Conservation (phyloP, 2,329 filamentous ascomycete species). For the Cercospora citrullina region DNA sequence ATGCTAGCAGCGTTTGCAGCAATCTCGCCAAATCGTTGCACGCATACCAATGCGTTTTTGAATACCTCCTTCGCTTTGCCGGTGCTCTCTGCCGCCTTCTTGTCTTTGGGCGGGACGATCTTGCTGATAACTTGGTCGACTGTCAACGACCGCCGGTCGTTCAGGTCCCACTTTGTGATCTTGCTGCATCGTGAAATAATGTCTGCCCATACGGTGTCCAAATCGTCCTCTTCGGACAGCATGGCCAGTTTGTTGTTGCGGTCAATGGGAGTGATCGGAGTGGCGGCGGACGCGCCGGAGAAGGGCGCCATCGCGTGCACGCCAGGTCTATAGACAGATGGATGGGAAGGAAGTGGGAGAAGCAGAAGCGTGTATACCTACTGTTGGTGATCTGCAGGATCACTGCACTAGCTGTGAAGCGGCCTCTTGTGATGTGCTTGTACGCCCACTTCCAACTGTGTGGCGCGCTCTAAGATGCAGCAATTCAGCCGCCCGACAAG, state of each 20-base stretch:
- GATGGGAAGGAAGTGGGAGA: background rate
- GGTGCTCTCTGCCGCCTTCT: background rate
- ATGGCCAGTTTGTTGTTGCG: background rate
- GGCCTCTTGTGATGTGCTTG: background rate
- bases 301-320: background rate
- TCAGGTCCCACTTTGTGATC: constrained; percentile 9
- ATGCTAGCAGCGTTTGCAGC: constrained; percentile 10
- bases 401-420: background rate
- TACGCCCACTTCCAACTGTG: background rate
- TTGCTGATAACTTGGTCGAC: constrained; percentile 12
- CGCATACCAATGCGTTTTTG: background rate
- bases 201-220: constrained; percentile 12
- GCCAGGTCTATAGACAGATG: background rate
- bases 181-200: constrained; percentile 4
- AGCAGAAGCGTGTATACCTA: background rate
- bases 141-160: background rate
- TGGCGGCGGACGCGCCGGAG: background rate
- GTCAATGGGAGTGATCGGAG: background rate
- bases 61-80: constrained; percentile 15
- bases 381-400: background rate
- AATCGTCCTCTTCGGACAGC: constrained; percentile 4
- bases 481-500: background rate
- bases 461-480: background rate
- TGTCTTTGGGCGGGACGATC: background rate
- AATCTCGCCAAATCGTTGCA: constrained; percentile 13